Evolutionary conservation across 768 basidiomycete species (phyloP).

Genomic region (Tylopilus felleus): DNA sequence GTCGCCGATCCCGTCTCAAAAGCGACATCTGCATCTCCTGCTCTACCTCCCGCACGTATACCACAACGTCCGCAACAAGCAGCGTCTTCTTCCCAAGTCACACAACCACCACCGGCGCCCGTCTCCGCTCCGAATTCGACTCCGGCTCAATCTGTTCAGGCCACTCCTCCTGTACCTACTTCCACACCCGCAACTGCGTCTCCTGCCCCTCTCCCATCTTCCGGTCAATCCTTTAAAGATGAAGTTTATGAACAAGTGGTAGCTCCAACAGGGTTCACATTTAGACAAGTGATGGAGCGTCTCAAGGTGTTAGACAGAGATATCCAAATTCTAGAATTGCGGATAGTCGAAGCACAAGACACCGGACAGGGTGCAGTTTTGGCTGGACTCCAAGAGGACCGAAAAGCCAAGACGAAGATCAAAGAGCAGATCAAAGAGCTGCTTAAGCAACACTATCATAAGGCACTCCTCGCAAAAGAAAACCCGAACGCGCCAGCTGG

Average conservation of each 20-base stretch:
- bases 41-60: constrained; percentile 21
- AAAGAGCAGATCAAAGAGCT: constrained; percentile 5
- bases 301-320: constrained; percentile 18
- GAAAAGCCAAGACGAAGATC: constrained; percentile 6
- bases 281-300: constrained; percentile 25
- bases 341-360: constrained; percentile 12
- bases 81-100: constrained; percentile 16
- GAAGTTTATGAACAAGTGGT: constrained; percentile 18
- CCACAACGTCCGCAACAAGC: constrained; percentile 21
- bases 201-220: constrained; percentile 3
- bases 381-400: constrained; percentile 12
- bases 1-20: constrained; percentile 19
- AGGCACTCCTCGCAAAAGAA: constrained; percentile 9
- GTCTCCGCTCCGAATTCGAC: constrained; percentile 4
- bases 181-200: constrained; percentile 11
- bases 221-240: constrained; percentile 1
- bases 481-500: constrained; percentile 5
- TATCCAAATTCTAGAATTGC: constrained; percentile 10
- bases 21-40: constrained; percentile 18
- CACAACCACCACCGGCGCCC: constrained; percentile 15
- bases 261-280: constrained; percentile 7
- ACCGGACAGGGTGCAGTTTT: constrained; percentile 18
- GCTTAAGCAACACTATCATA: constrained; percentile 18
- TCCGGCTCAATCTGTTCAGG: constrained; percentile 9
- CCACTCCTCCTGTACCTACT: not conserved